These are phyloP conservation scores for Debaryomyces subglobosus DNA, from an alignment of 1,139 yeast genomes.

Conservation along the genomic window DNA sequence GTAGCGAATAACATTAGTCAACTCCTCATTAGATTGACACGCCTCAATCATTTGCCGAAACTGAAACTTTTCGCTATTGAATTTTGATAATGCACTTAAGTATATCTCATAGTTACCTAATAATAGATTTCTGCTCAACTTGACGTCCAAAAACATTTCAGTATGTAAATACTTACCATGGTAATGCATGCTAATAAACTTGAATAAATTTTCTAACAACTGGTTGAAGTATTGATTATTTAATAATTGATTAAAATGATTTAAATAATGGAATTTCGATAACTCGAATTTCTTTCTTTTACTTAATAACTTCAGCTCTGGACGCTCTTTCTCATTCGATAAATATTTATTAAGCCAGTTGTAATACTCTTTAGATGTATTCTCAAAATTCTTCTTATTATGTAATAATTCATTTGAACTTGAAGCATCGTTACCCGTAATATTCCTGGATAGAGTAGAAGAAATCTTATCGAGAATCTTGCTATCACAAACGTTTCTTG, in stretches of 20 bases:
- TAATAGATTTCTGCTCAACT: conserved; percentile 26
- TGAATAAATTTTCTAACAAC: conserved; percentile 43
- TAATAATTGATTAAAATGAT: conserved; percentile 60
- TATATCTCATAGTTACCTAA: conserved; percentile 35
- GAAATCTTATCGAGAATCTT: conserved; percentile 30
- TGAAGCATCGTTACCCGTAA: conserved; percentile 8
- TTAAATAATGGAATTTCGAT: conserved; percentile 71
- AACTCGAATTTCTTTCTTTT: conserved; percentile 68
- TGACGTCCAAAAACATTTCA: conserved; percentile 23
- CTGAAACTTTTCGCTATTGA: conserved; percentile 47
- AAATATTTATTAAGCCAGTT: conserved; percentile 72
- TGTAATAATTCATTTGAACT: conserved; percentile 19
- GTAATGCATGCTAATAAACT: conserved; percentile 31
- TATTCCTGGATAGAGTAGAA: conserved; percentile 11
- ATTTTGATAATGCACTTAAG: conserved; percentile 38
- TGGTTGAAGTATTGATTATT: conserved; percentile 52
- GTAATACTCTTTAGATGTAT: conserved; percentile 72
- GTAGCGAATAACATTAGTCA: conserved; percentile 35
- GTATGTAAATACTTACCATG: conserved; percentile 23
- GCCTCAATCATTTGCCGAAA: conserved; percentile 49
- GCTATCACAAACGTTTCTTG: conserved; percentile 35
- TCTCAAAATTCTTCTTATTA: conserved; percentile 63
- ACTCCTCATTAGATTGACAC: conserved; percentile 44
- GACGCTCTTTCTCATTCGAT: conserved; percentile 63
- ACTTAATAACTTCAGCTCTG: conserved; percentile 61